Evolutionary conservation across 2,329 filamentous ascomycete genomes (phyloP), one percentile per base, ranked within the genome.

Genomic region (Aspergillus carbonarius): DNA sequence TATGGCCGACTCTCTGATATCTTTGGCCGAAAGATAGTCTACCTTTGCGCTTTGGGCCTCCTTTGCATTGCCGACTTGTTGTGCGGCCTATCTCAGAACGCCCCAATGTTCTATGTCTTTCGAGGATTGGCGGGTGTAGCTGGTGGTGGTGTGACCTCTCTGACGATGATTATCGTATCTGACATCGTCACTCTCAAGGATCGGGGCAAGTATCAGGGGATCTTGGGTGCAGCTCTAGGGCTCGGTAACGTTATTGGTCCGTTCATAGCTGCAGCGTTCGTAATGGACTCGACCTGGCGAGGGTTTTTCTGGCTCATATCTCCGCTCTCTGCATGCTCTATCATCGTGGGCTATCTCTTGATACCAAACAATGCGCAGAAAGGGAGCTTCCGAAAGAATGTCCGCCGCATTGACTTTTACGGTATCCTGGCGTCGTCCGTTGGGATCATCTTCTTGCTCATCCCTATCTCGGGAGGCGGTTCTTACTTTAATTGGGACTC

Each of bases 1-100:
- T 88, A 88, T 67, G 85, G 86, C 18, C 79, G 85, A 2, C 65
- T 87, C 3, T 86, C 84, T 0, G 85, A 88, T 69, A 82, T 87
- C 1, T 81, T 87, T 52, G 84, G 85, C 18, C 79, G 85, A 17
- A 88, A 88, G 68, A 76, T 80, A 7, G 78, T 88, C 6, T 83
- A 84, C 53, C 67, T 88, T 2, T 77, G 76, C 1, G 82, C 83
- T 1, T 70, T 87, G 7, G 75, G 75, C 0, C 70, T 86, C 12
- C 73, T 89, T 5, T 77, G 79, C 7, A 57, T 88, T 13, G 83
- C 82, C 1, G 85, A 87, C 66, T 70, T 89, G 50, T 74, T 86
- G 1, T 88, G 85, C 66, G 83, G 83, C 1, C 75, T 88, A 25
- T 78, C 83, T 0, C 76, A 79, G 39, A 85, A 79, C 58, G 78